A percentile compares a stretch with the other conserved stretches of the same genome.
These are phyloP conservation scores for Ziziphus jujuba DNA, from an alignment of 306 rosid species.

Conservation along the genomic window DNA sequence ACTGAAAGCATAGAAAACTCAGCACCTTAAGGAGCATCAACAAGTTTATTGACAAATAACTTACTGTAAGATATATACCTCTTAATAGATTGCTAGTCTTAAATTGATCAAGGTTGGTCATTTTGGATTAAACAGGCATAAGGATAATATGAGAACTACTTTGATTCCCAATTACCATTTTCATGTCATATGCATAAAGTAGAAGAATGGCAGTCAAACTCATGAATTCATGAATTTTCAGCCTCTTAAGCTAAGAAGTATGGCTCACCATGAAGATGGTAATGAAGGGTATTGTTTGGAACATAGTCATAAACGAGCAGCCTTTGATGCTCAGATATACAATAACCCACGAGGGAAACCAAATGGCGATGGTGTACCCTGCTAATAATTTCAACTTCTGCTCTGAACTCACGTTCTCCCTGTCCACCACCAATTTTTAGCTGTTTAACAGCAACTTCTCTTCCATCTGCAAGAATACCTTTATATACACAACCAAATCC, in stretches of 20 bases:
- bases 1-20: conserved; percentile 17
- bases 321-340: conserved; percentile 85
- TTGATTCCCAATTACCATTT: conserved; percentile 1
- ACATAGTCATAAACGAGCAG: conserved; percentile 89
- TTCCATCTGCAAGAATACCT: conserved; percentile 76
- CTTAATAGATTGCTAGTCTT: not conserved
- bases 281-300: conserved; percentile 79
- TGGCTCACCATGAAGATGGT: conserved; percentile 90
- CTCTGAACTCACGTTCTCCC: conserved; percentile 98
- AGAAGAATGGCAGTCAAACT: not conserved
- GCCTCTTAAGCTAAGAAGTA: conserved; percentile 24
- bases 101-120: not conserved
- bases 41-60: conserved; percentile 6
- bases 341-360: conserved; percentile 95
- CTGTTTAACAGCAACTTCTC: conserved; percentile 94
- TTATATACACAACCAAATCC: conserved; percentile 99
- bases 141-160: conserved; percentile 1
- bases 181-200: not conserved
- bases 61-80: conserved; percentile 2
- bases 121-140: not conserved
- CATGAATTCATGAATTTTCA: not conserved
- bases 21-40: not conserved
- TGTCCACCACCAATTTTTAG: conserved; percentile 90
- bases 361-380: conserved; percentile 97
- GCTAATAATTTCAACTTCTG: conserved; percentile 96